These are phyloP conservation scores for Penicillium flavigenum DNA, from an alignment of 495 filamentous ascomycete species.

Conservation along the genomic window DNA sequence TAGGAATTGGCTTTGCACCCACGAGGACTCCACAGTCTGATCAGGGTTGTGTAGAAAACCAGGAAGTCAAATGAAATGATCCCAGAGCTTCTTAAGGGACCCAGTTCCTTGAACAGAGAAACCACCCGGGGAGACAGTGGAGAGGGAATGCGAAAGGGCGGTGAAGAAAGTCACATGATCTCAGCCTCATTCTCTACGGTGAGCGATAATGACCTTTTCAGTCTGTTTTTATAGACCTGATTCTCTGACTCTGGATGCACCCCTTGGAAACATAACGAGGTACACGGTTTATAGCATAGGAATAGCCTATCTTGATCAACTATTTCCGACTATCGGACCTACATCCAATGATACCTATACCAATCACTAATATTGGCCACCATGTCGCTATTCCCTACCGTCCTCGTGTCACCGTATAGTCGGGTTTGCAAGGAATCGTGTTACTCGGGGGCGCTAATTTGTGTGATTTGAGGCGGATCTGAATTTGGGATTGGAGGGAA, in stretches of 20 bases:
- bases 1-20: constrained; percentile 19
- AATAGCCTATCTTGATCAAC: background rate
- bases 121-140: constrained; percentile 16
- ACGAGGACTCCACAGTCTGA: constrained; percentile 19
- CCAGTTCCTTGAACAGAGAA: constrained; percentile 7
- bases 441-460: constrained; percentile 6
- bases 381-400: constrained; percentile 4
- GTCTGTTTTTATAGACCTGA: background rate
- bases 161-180: constrained; percentile 38
- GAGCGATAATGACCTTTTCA: background rate
- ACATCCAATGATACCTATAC: background rate
- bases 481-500: constrained; percentile 9
- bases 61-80: constrained; percentile 15
- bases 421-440: constrained; percentile 8
- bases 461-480: background rate
- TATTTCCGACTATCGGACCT: background rate
- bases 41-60: constrained; percentile 8
- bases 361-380: background rate
- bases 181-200: constrained; percentile 25
- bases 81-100: constrained; percentile 9
- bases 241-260: background rate
- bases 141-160: constrained; percentile 33
- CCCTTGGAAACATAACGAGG: background rate
- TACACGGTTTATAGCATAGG: background rate
- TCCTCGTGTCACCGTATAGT: constrained; percentile 18